Evolutionary conservation across 2,329 filamentous ascomycete species (phyloP).

Genomic region (Fusarium succisae): DNA sequence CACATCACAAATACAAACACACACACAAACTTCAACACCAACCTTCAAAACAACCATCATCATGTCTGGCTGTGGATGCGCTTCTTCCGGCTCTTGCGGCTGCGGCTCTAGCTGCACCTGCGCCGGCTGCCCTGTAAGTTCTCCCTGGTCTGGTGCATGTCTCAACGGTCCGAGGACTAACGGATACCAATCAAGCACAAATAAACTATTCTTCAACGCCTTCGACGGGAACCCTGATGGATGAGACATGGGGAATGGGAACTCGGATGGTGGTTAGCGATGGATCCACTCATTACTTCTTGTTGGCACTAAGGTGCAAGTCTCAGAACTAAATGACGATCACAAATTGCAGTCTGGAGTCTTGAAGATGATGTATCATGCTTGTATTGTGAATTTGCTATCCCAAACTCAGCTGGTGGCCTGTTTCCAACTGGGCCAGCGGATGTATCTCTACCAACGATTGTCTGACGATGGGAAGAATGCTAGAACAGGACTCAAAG

Average conservation of each 20-base stretch:
- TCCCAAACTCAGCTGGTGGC: not conserved
- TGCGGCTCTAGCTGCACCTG: constrained; percentile 56
- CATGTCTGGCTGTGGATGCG: constrained; percentile 56
- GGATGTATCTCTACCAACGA: not conserved
- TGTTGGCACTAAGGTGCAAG: constrained; percentile 1
- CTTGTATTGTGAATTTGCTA: not conserved
- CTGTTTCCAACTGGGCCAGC: not conserved
- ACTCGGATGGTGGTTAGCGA: constrained; percentile 8
- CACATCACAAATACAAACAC: not conserved
- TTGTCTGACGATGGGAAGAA: constrained; percentile 41
- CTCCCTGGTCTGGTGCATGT: constrained; percentile 17
- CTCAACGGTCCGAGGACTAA: constrained; percentile 21
- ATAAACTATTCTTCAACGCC: constrained; percentile 31
- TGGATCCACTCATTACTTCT: constrained; percentile 38
- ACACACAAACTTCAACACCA: constrained; percentile 8
- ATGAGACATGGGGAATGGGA: constrained; percentile 8
- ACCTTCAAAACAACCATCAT: constrained; percentile 37
- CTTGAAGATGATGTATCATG: not conserved
- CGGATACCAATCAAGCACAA: constrained; percentile 43
- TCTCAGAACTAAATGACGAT: constrained; percentile 9
- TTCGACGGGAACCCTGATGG: constrained; percentile 41
- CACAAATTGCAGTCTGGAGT: constrained; percentile 8
- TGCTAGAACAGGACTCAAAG: constrained; percentile 46
- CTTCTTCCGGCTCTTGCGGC: constrained; percentile 52
- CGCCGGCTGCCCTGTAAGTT: constrained; percentile 54